These are phyloP conservation scores for Mycena rosella DNA, from an alignment of 768 basidiomycete species.

Conservation along the genomic window DNA sequence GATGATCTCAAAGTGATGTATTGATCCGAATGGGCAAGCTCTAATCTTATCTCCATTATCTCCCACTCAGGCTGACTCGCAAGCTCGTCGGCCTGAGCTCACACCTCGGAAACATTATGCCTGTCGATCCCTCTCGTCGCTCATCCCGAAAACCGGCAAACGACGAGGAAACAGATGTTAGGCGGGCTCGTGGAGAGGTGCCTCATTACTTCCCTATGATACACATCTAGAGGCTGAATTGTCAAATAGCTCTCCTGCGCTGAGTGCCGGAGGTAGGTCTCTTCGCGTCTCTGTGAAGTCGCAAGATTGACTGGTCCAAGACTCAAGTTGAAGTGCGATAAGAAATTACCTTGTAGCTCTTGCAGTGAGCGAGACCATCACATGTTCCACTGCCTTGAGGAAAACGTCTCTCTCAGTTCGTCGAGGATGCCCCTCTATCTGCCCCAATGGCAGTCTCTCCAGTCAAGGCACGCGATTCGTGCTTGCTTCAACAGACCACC, in stretches of 20 bases:
- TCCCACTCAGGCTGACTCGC: too few species aligned
- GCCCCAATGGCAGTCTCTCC: conserved; percentile 71
- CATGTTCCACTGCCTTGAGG: not conserved
- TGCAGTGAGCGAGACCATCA: conserved; percentile 55
- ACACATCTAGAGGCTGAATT: conserved; percentile 1
- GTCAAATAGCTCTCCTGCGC: conserved; percentile 54
- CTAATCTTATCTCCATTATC: too few species aligned
- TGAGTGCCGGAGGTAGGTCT: conserved; percentile 20
- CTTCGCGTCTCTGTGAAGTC: not conserved
- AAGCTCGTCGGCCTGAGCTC: too few species aligned
- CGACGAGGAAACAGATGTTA: conserved; percentile 61
- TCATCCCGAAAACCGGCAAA: conserved; percentile 58
- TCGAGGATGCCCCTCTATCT: conserved; percentile 72
- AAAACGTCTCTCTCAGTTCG: conserved; percentile 51
- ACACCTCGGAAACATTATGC: too few species aligned
- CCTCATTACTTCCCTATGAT: conserved; percentile 5
- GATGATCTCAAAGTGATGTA: too few species aligned
- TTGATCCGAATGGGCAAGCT: too few species aligned
- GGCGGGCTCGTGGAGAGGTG: conserved; percentile 66
- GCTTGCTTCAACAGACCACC: conserved; percentile 61
- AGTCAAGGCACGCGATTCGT: conserved; percentile 69
- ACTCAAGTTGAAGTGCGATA: conserved; percentile 76
- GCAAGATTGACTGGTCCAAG: conserved; percentile 45
- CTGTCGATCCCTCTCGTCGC: conserved; percentile 56
- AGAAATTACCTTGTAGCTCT: conserved; percentile 70